Conservation (phyloP, 495 filamentous ascomycete genomes). For the Aspergillus indologenus region DNA sequence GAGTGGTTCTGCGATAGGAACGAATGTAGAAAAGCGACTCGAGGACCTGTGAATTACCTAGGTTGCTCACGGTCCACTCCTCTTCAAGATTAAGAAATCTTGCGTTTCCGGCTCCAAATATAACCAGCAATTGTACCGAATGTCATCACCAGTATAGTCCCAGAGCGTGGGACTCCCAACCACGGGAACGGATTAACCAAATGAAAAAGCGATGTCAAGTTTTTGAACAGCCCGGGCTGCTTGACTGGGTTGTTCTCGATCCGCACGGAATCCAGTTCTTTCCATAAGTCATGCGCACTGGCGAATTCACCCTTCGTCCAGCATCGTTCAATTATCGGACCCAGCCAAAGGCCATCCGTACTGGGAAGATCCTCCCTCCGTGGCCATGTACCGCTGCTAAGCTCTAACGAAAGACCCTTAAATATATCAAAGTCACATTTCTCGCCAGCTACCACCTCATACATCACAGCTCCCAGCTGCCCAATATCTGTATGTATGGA, state of each 20-base stretch:
- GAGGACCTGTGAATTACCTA: no score
- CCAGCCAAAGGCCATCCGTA: constrained; percentile 12
- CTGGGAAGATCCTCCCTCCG: constrained; percentile 15
- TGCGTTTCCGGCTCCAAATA: background rate
- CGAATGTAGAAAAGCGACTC: no score
- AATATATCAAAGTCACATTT: constrained; percentile 15
- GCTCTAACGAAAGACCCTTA: constrained; percentile 5
- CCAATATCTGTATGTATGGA: constrained; percentile 21
- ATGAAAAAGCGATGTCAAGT: background rate
- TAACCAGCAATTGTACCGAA: background rate
- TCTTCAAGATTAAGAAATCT: no score
- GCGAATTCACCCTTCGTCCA: constrained; percentile 11
- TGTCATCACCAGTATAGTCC: background rate
- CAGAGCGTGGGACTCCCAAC: background rate
- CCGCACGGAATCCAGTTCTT: background rate
- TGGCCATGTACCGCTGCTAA: constrained; percentile 7
- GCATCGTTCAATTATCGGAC: constrained; percentile 13
- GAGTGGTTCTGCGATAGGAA: background rate
- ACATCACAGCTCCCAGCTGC: background rate
- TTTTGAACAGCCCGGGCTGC: background rate
- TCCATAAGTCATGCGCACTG: constrained; percentile 8
- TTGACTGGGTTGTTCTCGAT: background rate
- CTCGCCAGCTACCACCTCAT: background rate
- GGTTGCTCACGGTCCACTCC: no score
- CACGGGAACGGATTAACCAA: background rate